A percentile compares a stretch with the other conserved stretches of the same genome.
Conservation (phyloP, 2,329 filamentous ascomycete species). For the Drechslerella dactyloides region DNA sequence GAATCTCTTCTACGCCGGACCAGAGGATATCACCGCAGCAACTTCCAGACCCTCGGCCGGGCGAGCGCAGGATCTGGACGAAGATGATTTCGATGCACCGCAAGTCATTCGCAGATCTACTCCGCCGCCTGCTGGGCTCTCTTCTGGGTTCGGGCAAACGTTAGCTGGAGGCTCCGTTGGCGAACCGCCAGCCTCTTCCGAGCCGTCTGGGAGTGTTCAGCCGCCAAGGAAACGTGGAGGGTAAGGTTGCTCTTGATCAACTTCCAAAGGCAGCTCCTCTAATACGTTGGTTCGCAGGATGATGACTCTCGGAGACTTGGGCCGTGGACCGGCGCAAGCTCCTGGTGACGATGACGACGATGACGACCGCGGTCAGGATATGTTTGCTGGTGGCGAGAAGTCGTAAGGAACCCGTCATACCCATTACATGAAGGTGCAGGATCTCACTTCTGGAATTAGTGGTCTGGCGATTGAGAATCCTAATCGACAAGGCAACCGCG, state of each 20-base stretch:
- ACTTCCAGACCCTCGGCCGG: slow-evolving; percentile 26
- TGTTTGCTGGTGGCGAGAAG: slow-evolving; percentile 86
- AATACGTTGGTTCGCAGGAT: slow-evolving; percentile 14
- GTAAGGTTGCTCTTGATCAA: slow-evolving; percentile 8
- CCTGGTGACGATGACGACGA: slow-evolving; percentile 67
- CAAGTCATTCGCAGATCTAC: slow-evolving; percentile 39
- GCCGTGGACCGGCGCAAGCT: slow-evolving; percentile 18
- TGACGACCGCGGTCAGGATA: slow-evolving; percentile 69
- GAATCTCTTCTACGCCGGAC: slow-evolving; percentile 45
- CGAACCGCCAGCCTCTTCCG: slow-evolving; percentile 7
- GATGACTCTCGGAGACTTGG: slow-evolving; percentile 46
- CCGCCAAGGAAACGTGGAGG: slow-evolving; percentile 41
- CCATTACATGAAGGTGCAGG: slow-evolving; percentile 49
- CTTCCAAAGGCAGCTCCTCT: not conserved
- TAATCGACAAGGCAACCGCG: slow-evolving; percentile 35
- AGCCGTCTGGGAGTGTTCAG: slow-evolving; percentile 3
- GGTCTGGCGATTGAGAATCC: slow-evolving; percentile 72
- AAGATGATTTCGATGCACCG: slow-evolving; percentile 45
- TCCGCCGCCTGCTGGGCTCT: slow-evolving; percentile 23
- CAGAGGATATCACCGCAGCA: slow-evolving; percentile 23
- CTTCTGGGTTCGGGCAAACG: slow-evolving; percentile 19
- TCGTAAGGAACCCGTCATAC: slow-evolving; percentile 66
- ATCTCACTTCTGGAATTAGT: slow-evolving; percentile 53
- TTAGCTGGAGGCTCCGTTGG: slow-evolving; percentile 27
- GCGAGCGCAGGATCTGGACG: slow-evolving; percentile 2